phyloP scores from a whole-genome alignment of 768 basidiomycete species.

The Naganishia vishniacii region DNA sequence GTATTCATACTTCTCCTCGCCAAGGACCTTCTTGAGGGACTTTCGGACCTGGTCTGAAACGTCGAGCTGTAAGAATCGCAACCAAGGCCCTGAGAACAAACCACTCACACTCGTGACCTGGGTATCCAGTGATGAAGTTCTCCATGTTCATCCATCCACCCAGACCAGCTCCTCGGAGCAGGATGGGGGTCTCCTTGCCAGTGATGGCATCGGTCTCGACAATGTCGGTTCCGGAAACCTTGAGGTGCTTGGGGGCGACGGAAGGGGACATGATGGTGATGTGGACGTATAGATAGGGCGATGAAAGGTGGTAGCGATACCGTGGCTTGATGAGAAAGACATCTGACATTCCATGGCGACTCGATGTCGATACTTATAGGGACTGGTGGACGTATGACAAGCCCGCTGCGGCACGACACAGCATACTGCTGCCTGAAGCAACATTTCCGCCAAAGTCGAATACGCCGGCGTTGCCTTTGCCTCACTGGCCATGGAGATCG shows the following conservation, averaged over 20 bases:
- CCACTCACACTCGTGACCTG: constrained; percentile 65
- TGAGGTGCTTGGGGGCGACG: constrained; percentile 18
- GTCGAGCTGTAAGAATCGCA: not conserved
- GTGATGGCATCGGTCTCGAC: constrained; percentile 22
- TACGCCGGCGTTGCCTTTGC: no score
- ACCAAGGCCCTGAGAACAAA: not conserved
- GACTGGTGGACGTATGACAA: no score
- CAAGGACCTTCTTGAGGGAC: constrained; percentile 62
- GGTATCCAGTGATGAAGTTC: constrained; percentile 57
- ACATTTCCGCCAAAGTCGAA: no score
- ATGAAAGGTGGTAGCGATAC: not conserved
- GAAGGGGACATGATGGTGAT: constrained; percentile 11
- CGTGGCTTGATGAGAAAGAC: constrained; percentile 1
- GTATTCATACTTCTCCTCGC: constrained; percentile 60
- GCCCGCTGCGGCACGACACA: no score
- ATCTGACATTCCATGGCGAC: not conserved
- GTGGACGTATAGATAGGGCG: not conserved
- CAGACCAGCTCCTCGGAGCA: constrained; percentile 25
- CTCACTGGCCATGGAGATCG: no score
- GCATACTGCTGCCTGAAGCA: no score
- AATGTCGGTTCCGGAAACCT: constrained; percentile 23
- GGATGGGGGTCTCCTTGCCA: constrained; percentile 22
- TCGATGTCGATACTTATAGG: constrained; percentile 4
- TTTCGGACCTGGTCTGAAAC: constrained; percentile 57
- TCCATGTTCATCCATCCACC: constrained; percentile 46